These are phyloP conservation scores for Mortierella alpina DNA, from an alignment of 192 early-diverging fungal species.

Conservation along the genomic window DNA sequence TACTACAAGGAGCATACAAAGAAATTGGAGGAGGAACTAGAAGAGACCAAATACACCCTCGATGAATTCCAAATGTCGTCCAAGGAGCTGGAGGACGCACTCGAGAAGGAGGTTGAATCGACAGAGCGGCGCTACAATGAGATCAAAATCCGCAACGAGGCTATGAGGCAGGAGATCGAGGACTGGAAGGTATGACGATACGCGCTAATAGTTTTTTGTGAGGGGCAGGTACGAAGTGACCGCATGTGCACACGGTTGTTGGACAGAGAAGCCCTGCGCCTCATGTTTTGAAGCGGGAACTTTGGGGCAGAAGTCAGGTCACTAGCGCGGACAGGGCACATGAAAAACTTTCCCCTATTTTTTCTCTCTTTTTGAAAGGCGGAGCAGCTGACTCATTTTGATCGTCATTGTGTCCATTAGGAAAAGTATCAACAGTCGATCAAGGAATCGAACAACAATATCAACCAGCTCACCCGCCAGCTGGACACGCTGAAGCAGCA, in stretches of 20 bases:
- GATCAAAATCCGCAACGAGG: slow-evolving; percentile 71
- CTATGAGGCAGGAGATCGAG: slow-evolving; percentile 71
- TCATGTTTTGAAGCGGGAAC: neutral
- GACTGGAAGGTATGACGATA: slow-evolving; percentile 73
- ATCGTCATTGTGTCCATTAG: slow-evolving; percentile 29
- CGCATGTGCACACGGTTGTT: neutral
- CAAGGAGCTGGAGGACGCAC: slow-evolving; percentile 75
- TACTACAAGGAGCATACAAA: slow-evolving; percentile 70
- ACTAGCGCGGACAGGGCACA: too few species aligned
- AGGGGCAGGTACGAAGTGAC: neutral
- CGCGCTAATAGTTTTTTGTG: neutral
- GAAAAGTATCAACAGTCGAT: slow-evolving; percentile 72
- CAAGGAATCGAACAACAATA: slow-evolving; percentile 72
- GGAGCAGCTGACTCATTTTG: slow-evolving; percentile 5
- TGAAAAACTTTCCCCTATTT: neutral
- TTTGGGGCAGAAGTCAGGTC: too few species aligned
- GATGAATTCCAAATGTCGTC: slow-evolving; percentile 76
- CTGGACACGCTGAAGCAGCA: slow-evolving; percentile 77
- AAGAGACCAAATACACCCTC: slow-evolving; percentile 67
- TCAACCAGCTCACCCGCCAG: slow-evolving; percentile 79
- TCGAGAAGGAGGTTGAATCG: slow-evolving; percentile 77
- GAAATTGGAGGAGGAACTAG: slow-evolving; percentile 63
- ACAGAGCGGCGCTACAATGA: slow-evolving; percentile 75
- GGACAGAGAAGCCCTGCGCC: slow-evolving; percentile 1
- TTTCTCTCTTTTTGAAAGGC: neutral